phyloP scores from a whole-genome alignment of 2,329 filamentous ascomycete species.

The Myriangium duriaei region DNA sequence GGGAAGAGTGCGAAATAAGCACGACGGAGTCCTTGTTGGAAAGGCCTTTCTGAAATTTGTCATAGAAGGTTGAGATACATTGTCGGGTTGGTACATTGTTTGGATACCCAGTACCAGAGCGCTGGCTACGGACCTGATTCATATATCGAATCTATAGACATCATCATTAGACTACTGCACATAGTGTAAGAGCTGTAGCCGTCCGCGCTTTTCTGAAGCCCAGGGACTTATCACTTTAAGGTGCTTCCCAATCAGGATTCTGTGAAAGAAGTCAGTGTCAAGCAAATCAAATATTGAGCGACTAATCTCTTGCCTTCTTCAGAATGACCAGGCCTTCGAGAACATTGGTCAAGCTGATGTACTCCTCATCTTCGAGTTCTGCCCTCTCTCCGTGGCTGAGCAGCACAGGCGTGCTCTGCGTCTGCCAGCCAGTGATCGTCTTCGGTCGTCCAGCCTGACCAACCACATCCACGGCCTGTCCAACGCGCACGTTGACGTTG shows the following conservation, averaged over 20 bases:
- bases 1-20: slow-evolving; percentile 49
- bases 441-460: slow-evolving; percentile 94
- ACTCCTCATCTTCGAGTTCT: slow-evolving; percentile 95
- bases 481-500: slow-evolving; percentile 90
- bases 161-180: no score
- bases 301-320: slow-evolving; percentile 61
- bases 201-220: neutral
- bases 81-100: no score
- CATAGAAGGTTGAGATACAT: slow-evolving; percentile 41
- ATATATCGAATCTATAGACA: no score
- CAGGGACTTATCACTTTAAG: neutral
- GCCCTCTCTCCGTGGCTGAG: slow-evolving; percentile 90
- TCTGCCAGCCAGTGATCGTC: slow-evolving; percentile 99
- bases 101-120: no score
- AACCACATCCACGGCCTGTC: slow-evolving; percentile 95
- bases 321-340: slow-evolving; percentile 92
- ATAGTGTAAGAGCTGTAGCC: no score
- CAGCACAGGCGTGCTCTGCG: slow-evolving; percentile 94
- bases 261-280: slow-evolving; percentile 13
- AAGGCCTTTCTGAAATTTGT: slow-evolving; percentile 67
- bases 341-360: slow-evolving; percentile 79
- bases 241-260: slow-evolving; percentile 33
- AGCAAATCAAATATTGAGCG: neutral
- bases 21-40: slow-evolving; percentile 70
- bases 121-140: no score